Conservation (phyloP, 2,329 filamentous ascomycete species). For the Dothidotthia symphoricarpi region DNA sequence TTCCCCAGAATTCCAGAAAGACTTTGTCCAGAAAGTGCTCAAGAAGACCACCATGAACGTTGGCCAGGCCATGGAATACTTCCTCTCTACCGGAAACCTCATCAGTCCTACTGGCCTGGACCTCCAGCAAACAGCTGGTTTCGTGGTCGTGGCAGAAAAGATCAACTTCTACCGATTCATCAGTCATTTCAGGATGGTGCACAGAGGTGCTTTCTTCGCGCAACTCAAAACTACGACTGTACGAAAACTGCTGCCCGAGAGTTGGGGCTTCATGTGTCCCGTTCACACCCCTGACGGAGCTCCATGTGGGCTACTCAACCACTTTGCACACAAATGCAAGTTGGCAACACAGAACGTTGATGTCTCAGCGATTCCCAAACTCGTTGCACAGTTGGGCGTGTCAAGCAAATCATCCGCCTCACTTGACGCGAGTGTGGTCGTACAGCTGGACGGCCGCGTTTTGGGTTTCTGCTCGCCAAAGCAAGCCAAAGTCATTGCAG, state of each 20-base stretch:
- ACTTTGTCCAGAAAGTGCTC: constrained; percentile 77
- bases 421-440: constrained; percentile 77
- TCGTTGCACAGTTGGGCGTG: constrained; percentile 78
- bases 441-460: constrained; percentile 87
- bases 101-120: constrained; percentile 89
- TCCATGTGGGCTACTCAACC: constrained; percentile 91
- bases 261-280: constrained; percentile 96
- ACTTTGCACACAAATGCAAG: constrained; percentile 91
- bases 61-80: constrained; percentile 86
- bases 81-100: constrained; percentile 92
- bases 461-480: constrained; percentile 86
- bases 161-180: constrained; percentile 99
- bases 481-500: constrained; percentile 76
- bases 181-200: constrained; percentile 98
- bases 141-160: constrained; percentile 96
- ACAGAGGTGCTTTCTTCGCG: constrained; percentile 97
- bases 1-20: constrained; percentile 70
- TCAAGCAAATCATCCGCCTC: constrained; percentile 73
- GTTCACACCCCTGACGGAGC: constrained; percentile 96
- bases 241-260: constrained; percentile 90
- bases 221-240: constrained; percentile 97
- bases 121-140: constrained; percentile 90
- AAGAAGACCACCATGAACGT: constrained; percentile 83
- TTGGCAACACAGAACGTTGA: constrained; percentile 76
- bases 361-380: constrained; percentile 68